phyloP scores from a whole-genome alignment of 1,284 basidiomycete species.

The Caloboletus inedulis region DNA sequence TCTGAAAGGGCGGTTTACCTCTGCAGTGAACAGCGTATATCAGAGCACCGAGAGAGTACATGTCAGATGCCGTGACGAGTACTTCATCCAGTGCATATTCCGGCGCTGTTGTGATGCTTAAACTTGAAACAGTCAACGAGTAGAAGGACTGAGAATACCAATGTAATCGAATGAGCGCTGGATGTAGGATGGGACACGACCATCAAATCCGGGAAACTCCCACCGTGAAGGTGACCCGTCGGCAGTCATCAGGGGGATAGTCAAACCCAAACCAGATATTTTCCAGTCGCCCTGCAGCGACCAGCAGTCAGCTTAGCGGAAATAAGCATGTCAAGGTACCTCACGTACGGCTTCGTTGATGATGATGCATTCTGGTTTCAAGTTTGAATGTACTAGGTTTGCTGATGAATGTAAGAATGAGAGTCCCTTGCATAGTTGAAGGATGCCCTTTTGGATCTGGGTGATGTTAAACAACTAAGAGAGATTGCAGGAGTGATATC shows the following conservation, averaged over 20 bases:
- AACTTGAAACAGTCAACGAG: not conserved
- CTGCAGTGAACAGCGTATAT: constrained; percentile 90
- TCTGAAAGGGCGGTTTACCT: constrained; percentile 85
- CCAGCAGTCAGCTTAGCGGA: constrained; percentile 2
- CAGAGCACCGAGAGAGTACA: constrained; percentile 92
- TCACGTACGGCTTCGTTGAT: constrained; percentile 80
- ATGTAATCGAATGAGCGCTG: constrained; percentile 96
- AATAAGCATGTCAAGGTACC: not conserved
- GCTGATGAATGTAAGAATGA: constrained; percentile 92
- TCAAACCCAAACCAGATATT: constrained; percentile 85
- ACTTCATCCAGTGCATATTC: constrained; percentile 93
- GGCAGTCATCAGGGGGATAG: constrained; percentile 70
- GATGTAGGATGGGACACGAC: constrained; percentile 73
- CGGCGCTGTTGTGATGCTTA: constrained; percentile 60
- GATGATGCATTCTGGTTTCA: constrained; percentile 81
- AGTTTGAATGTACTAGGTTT: constrained; percentile 88
- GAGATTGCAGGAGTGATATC: constrained; percentile 7
- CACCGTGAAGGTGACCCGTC: constrained; percentile 78
- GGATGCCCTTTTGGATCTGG: constrained; percentile 94
- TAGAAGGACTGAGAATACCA: constrained; percentile 44
- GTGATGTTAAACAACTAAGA: constrained; percentile 9
- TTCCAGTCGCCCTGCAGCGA: constrained; percentile 92
- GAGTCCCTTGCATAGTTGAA: constrained; percentile 92
- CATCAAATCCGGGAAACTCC: constrained; percentile 88
- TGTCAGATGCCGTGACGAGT: constrained; percentile 83